phyloP scores from a whole-genome alignment of 1,284 basidiomycete genomes.

The Ceratobasidium sp. region DNA sequence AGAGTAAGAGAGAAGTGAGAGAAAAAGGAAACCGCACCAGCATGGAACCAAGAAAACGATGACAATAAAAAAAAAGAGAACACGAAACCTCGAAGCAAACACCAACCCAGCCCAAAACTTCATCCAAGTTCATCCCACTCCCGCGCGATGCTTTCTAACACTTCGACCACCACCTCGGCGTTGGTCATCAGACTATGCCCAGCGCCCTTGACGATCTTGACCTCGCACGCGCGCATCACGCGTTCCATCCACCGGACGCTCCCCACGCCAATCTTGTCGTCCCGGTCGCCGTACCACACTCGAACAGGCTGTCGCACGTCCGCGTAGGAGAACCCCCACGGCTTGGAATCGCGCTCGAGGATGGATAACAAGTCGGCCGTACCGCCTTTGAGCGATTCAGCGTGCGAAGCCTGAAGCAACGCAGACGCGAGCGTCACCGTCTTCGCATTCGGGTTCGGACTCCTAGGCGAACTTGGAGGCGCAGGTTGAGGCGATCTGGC shows the following conservation, averaged over 20 bases:
- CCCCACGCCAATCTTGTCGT: conserved; percentile 92
- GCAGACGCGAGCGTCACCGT: conserved; percentile 66
- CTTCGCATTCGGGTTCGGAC: conserved; percentile 30
- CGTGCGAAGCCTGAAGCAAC: conserved; percentile 92
- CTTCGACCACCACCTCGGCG: conserved; percentile 87
- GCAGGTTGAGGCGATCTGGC: neutral
- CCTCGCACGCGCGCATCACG: conserved; percentile 82
- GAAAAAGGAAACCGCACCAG: neutral
- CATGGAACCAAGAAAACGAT: conserved; percentile 19
- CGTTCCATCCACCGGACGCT: conserved; percentile 92
- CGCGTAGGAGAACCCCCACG: conserved; percentile 61
- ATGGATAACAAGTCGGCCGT: conserved; percentile 85
- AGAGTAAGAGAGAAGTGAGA: conserved; percentile 3
- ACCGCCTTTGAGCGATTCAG: conserved; percentile 91
- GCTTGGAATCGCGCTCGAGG: conserved; percentile 52
- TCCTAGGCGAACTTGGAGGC: conserved; percentile 18
- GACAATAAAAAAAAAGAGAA: conserved; percentile 11
- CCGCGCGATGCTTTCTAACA: conserved; percentile 72
- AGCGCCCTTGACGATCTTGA: conserved; percentile 87
- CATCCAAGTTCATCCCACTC: conserved; percentile 53
- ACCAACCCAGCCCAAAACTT: conserved; percentile 8
- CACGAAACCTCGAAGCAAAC: neutral
- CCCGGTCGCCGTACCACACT: conserved; percentile 93
- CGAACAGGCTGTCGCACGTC: conserved; percentile 83
- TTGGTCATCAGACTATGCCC: conserved; percentile 95